Percentiles rank a stretch among this genome's conserved stretches.
Evolutionary conservation across 768 basidiomycete species (phyloP).

Genomic region (Boletus rubescentipes): DNA sequence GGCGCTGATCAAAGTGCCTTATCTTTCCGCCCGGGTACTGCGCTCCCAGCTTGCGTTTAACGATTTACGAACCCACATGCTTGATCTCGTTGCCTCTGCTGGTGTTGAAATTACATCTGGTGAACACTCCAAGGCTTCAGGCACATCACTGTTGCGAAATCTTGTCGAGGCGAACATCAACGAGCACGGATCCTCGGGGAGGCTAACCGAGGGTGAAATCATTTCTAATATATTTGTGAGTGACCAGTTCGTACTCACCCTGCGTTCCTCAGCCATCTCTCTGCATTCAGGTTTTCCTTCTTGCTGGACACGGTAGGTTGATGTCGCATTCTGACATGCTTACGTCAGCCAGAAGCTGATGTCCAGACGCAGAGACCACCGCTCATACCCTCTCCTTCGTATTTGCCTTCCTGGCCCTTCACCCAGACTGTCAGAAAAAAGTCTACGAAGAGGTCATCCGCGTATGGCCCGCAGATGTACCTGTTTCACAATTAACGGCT

Average conservation of each 20-base stretch:
- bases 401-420: constrained; percentile 44
- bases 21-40: constrained; percentile 32
- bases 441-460: constrained; percentile 40
- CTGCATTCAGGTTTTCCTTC: constrained; percentile 39
- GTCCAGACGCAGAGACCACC: constrained; percentile 42
- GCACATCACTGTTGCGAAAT: constrained; percentile 43
- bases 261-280: background rate
- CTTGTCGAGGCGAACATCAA: constrained; percentile 49
- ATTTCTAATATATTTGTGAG: constrained; percentile 50
- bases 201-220: constrained; percentile 45
- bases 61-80: constrained; percentile 40
- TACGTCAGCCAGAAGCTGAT: constrained; percentile 1
- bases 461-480: constrained; percentile 41
- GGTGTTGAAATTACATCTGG: constrained; percentile 35
- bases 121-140: constrained; percentile 17
- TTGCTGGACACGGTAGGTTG: constrained; percentile 47
- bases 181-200: constrained; percentile 30
- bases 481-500: constrained; percentile 23
- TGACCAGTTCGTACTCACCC: background rate
- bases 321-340: background rate
- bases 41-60: constrained; percentile 35
- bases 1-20: constrained; percentile 33
- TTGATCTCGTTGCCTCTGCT: constrained; percentile 40
- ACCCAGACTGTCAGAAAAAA: constrained; percentile 49
- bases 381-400: constrained; percentile 46